Conservation (phyloP, 257 asterid genomes). For the Echites panduratus region DNA sequence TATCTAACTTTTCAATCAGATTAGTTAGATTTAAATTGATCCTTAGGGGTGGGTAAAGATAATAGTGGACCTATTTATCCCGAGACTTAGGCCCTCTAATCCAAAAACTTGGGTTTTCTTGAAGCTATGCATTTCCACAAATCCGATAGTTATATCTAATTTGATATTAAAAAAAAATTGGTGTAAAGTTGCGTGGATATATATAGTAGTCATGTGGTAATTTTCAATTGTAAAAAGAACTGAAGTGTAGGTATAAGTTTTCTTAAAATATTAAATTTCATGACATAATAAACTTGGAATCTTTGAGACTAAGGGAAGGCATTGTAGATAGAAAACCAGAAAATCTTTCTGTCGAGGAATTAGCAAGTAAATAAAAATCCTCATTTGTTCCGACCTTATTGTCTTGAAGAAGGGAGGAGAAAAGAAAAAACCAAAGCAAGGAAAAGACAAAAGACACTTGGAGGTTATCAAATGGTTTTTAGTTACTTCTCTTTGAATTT, state of each 20-base stretch:
- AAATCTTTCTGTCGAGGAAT: not conserved
- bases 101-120: no score
- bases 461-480: conserved; percentile 22
- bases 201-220: no score
- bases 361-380: not conserved
- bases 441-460: conserved; percentile 37
- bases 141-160: no score
- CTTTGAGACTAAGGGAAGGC: conserved; percentile 21
- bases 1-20: no score
- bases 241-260: no score
- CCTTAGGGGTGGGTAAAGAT: no score
- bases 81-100: not conserved
- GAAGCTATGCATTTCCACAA: no score
- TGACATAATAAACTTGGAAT: conserved; percentile 17
- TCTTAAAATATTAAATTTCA: not conserved
- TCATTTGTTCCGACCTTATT: conserved; percentile 19
- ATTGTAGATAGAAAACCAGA: not conserved
- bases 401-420: conserved; percentile 30
- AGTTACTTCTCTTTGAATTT: conserved; percentile 19
- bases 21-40: no score
- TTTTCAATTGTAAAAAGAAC: no score
- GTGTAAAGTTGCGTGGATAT: no score
- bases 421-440: conserved; percentile 14
- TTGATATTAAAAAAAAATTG: no score
- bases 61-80: not conserved